These are phyloP conservation scores for Chaetomidium leptoderma DNA, from an alignment of 495 filamentous ascomycete genomes.

Conservation along the genomic window DNA sequence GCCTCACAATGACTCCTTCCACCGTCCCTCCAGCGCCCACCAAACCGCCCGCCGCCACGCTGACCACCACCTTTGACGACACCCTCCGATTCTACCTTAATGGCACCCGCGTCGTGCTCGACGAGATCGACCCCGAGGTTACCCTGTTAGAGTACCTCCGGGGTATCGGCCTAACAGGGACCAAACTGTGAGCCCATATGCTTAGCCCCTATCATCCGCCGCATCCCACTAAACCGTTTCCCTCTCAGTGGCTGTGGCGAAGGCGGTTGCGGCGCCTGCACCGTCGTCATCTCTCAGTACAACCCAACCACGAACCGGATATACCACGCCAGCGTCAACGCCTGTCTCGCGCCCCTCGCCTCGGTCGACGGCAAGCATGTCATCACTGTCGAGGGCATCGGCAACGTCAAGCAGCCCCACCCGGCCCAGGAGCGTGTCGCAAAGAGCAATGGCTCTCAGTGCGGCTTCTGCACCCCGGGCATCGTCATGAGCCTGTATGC, in stretches of 20 bases:
- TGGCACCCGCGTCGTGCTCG: slow-evolving; percentile 81
- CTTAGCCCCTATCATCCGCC: slow-evolving; percentile 13
- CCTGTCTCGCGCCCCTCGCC: slow-evolving; percentile 86
- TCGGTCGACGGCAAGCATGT: slow-evolving; percentile 98
- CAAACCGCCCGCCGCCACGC: slow-evolving; percentile 21
- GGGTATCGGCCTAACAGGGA: slow-evolving; percentile 79
- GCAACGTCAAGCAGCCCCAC: slow-evolving; percentile 80
- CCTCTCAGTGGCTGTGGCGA: slow-evolving; percentile 76
- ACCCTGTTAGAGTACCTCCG: slow-evolving; percentile 89
- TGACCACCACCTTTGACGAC: slow-evolving; percentile 44
- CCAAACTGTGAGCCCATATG: slow-evolving; percentile 50
- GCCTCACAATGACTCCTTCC: slow-evolving; percentile 43
- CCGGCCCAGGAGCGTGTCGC: slow-evolving; percentile 89
- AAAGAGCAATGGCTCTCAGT: slow-evolving; percentile 63
- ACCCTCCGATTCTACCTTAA: slow-evolving; percentile 87
- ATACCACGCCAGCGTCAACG: slow-evolving; percentile 91
- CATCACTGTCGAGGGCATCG: slow-evolving; percentile 97
- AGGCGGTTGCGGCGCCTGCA: slow-evolving; percentile 95
- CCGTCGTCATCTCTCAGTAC: slow-evolving; percentile 87
- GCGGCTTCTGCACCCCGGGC: slow-evolving; percentile 89
- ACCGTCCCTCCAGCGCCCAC: slow-evolving; percentile 41
- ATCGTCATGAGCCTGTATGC: slow-evolving; percentile 96
- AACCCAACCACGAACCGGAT: slow-evolving; percentile 87
- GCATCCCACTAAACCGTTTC: slow-evolving; percentile 20
- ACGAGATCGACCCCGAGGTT: slow-evolving; percentile 82